Percentiles rank a stretch among this genome's conserved stretches.
These are phyloP conservation scores for Microcera coccophila DNA, from an alignment of 2,329 filamentous ascomycete species.

Conservation along the genomic window DNA sequence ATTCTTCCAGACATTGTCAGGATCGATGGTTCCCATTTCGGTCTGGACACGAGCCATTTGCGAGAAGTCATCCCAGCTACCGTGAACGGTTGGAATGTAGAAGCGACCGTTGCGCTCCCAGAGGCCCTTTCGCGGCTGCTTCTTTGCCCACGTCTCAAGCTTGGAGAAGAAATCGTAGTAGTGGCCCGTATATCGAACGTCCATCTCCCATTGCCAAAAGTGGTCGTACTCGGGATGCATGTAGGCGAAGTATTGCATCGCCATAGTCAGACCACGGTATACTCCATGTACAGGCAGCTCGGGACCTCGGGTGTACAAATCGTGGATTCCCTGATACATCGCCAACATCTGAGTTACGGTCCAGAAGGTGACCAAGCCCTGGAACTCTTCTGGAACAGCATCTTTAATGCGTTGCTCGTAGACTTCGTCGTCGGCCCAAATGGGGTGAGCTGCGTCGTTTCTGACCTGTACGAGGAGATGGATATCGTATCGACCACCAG, in stretches of 20 bases:
- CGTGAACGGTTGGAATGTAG: conserved; percentile 73
- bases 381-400: conserved; percentile 77
- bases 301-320: conserved; percentile 62
- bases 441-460: conserved; percentile 66
- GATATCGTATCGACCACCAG: conserved; percentile 81
- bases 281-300: conserved; percentile 82
- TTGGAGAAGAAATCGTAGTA: conserved; percentile 73
- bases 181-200: conserved; percentile 84
- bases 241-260: conserved; percentile 88
- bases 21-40: conserved; percentile 61
- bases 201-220: conserved; percentile 96
- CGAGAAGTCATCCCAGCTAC: conserved; percentile 74
- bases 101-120: conserved; percentile 79
- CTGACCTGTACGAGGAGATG: conserved; percentile 84
- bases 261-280: conserved; percentile 90
- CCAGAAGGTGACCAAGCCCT: conserved; percentile 85
- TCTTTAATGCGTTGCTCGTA: conserved; percentile 66
- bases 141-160: conserved; percentile 63
- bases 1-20: conserved; percentile 64
- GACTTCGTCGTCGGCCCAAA: conserved; percentile 70
- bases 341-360: conserved; percentile 89
- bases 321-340: conserved; percentile 82
- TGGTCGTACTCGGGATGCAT: conserved; percentile 84
- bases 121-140: conserved; percentile 72
- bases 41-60: conserved; percentile 70